Evolutionary conservation across 306 rosid genomes (phyloP).

Genomic region (Prunus mira): DNA sequence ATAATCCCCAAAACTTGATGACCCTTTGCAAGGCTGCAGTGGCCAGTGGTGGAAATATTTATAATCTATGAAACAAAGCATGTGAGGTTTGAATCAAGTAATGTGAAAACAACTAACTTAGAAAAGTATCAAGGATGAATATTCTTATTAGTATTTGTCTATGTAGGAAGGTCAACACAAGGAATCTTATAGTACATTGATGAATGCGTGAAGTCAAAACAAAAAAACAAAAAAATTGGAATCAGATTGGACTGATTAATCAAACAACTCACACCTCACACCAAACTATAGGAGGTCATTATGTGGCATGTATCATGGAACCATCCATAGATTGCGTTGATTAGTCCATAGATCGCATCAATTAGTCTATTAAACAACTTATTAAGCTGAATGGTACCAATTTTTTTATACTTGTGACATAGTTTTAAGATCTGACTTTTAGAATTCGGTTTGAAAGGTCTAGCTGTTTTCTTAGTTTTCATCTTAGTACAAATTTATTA

Average conservation of each 20-base stretch:
- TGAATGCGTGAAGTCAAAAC: not conserved
- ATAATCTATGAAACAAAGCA: not conserved
- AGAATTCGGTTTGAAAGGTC: not conserved
- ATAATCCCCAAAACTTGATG: not conserved
- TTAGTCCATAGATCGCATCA: not conserved
- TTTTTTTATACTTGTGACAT: not conserved
- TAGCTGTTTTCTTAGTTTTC: not conserved
- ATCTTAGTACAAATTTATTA: not conserved
- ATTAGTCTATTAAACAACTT: not conserved
- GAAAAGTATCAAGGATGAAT: not conserved
- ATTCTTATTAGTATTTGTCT: not conserved
- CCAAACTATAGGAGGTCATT: not conserved
- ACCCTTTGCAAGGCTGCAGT: constrained; percentile 1
- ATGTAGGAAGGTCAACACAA: not conserved
- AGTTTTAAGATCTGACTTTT: not conserved
- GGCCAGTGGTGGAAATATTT: not conserved
- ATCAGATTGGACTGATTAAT: not conserved
- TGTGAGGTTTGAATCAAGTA: not conserved
- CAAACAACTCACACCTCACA: not conserved
- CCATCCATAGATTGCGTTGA: not conserved
- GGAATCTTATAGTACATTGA: not conserved
- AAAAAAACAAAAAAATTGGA: not conserved
- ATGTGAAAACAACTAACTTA: not conserved
- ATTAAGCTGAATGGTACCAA: not conserved
- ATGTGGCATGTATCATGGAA: not conserved